Conservation (phyloP, 805 yeast genomes). For the Cyberlindnera veronae region DNA sequence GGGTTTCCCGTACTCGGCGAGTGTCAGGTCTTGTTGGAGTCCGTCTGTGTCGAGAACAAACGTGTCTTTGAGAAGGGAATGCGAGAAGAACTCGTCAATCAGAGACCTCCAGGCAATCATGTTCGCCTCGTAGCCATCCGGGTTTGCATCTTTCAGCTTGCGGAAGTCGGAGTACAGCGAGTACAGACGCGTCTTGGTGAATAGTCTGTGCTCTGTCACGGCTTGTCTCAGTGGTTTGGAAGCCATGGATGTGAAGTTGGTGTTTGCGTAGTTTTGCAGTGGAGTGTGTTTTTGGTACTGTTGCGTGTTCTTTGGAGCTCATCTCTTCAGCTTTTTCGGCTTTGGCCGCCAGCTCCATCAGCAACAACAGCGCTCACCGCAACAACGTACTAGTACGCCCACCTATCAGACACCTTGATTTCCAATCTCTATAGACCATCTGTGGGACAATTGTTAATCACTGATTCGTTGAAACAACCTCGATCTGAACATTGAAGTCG, state of each 20-base stretch:
- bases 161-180: conserved; percentile 40
- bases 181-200: conserved; percentile 33
- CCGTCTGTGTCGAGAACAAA: conserved; percentile 28
- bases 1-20: conserved; percentile 33
- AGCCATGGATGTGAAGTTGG: background rate
- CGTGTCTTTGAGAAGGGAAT: conserved; percentile 8
- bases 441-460: too few species aligned
- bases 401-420: too few species aligned
- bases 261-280: background rate
- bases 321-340: background rate
- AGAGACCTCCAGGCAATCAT: conserved; percentile 35
- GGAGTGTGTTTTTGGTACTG: conserved; percentile 1
- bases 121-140: conserved; percentile 41
- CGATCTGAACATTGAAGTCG: too few species aligned
- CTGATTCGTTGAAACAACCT: too few species aligned
- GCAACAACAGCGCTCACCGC: too few species aligned
- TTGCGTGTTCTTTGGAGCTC: background rate
- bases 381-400: too few species aligned
- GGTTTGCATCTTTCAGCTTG: conserved; percentile 33
- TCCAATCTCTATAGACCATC: too few species aligned
- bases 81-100: conserved; percentile 20
- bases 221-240: conserved; percentile 20
- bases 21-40: conserved; percentile 26
- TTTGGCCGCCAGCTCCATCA: too few species aligned
- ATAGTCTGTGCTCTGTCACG: conserved; percentile 21